Base-by-base conservation (phyloP, 495 filamentous ascomycete species). In the Penicillium dipodomyicola region DNA sequence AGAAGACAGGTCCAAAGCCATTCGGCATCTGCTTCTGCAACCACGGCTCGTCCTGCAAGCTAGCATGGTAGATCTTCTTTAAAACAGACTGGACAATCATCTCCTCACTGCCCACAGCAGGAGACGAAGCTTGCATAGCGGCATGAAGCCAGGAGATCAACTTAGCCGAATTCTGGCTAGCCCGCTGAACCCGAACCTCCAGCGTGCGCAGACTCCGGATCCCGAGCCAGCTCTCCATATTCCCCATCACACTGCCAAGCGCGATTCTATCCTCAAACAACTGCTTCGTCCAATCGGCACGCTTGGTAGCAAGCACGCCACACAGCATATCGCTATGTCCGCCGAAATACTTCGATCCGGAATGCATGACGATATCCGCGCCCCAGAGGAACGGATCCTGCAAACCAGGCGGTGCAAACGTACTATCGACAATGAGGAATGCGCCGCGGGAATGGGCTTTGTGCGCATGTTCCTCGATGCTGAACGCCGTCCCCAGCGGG, bases 311-410 rank as follows among this genome's bases (percentile, higher is more conserved):
- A 33, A 96, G 75, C 30, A 93, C 85, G 15, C 92, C 92, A 63
- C 87, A 88, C 2, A 96, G 82, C 76, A 96, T 76, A 74, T 96
- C 92, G 58, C 84, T 88, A 70, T 96, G 92, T 1, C 92, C 92
- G 23, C 92, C 92, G 51, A 96, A 79, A 71, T 95, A 96, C 79
- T 96, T 96, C 14, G 90, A 96, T 11, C 89, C 92, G 27, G 78
- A 83, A 72, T 96, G 92, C 86, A 96, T 86, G 12, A 95, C 82
- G 3, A 88, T 72, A 70, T 96, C 91, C 11, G 84, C 89, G 43
- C 90, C 91, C 63, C 74, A 84, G 27, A 58, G 41, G 64, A 96
- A 92, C 11, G 92, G 92, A 63, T 95, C 88, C 66, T 88, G 85
- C 47, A 96, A 76, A 23, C 87, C 87, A n/a, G 92, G 92, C 22